These are phyloP conservation scores for Hypoxylon fuscum DNA, from an alignment of 495 filamentous ascomycete genomes.

Conservation along the genomic window DNA sequence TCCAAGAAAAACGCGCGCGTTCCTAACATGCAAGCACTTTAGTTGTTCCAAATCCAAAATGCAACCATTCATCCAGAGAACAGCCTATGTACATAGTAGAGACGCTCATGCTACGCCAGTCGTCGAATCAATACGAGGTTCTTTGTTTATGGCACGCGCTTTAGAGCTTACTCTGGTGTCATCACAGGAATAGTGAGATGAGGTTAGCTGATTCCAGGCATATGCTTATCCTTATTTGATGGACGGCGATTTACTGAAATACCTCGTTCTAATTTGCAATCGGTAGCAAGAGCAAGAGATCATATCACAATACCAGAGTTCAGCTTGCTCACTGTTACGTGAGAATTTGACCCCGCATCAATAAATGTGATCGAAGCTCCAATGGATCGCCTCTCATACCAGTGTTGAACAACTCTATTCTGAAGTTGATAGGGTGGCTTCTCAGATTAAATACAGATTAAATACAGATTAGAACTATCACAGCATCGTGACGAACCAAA, in stretches of 20 bases:
- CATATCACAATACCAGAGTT: constrained; percentile 14
- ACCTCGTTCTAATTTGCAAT: constrained; percentile 23
- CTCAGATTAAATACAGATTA: constrained; percentile 24
- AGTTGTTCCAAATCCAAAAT: constrained; percentile 18
- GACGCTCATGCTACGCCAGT: constrained; percentile 17
- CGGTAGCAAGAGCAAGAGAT: constrained; percentile 5
- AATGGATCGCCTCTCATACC: constrained; percentile 19
- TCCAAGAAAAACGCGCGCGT: constrained; percentile 41
- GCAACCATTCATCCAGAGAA: constrained; percentile 37
- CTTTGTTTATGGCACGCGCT: constrained; percentile 31
- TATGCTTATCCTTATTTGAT: constrained; percentile 22
- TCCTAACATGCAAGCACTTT: constrained; percentile 42
- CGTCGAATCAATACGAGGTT: constrained; percentile 25
- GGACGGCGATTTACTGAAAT: constrained; percentile 14
- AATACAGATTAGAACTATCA: not conserved
- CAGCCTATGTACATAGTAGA: no score
- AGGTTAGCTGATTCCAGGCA: constrained; percentile 29
- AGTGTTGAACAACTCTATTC: constrained; percentile 8
- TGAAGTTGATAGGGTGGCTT: constrained; percentile 11
- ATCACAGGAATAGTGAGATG: constrained; percentile 27
- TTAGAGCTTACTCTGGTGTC: constrained; percentile 8
- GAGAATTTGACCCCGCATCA: constrained; percentile 37
- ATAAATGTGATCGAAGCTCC: constrained; percentile 32
- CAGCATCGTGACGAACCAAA: constrained; percentile 25
- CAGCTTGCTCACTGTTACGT: constrained; percentile 21